Base-by-base conservation (phyloP, 139 green algal species). In the Spirogloea muscicola region DNA sequence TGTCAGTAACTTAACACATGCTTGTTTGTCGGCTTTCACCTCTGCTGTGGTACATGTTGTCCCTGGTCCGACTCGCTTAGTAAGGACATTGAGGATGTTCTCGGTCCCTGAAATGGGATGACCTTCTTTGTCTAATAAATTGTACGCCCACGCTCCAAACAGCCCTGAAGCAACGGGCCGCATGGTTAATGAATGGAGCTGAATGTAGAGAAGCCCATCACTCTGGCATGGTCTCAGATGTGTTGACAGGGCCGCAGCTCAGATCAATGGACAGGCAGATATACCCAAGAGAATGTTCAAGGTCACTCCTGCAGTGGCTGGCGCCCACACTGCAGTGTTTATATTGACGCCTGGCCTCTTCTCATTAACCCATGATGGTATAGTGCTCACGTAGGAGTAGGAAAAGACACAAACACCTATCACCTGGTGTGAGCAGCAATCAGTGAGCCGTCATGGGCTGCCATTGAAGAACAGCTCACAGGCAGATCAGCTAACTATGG, bases 311-410 rank as follows among this genome's bases (percentile, higher is more conserved):
- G 39, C 41, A 2, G 58, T 38, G n/a, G 51, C 38, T n/a, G 68
- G 68, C 29, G 69, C 31, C 68, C 68, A 71, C 27, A 76, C 10
- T 10, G 49, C 49, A 21, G 31, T 9, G 68, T 76, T 76, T 13
- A 76, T 51, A 9, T 61, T 61, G 36, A 76, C 68, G 21, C 52
- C 68, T 37, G 68, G 68, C 10, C 33, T 33, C 43, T 76, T 76
- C 52, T 76, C 68, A 70, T 76, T 76, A 29, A 58, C 51, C 68
- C 68, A 76, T 18, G 68, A 76, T 9, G 68, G 68, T 34, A 76
- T 70, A 51, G 68, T 76, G 49, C 68, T 70, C 13, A 76, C 68
- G 58, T 76, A 68, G 1, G 31, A 49, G 43, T 76, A 76, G 16
- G 68, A 40, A 76, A 76, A 76, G 10, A 76, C 68, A 57, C 52